Base-by-base conservation (phyloP, 805 yeast species). In the Candida glaebosa region DNA sequence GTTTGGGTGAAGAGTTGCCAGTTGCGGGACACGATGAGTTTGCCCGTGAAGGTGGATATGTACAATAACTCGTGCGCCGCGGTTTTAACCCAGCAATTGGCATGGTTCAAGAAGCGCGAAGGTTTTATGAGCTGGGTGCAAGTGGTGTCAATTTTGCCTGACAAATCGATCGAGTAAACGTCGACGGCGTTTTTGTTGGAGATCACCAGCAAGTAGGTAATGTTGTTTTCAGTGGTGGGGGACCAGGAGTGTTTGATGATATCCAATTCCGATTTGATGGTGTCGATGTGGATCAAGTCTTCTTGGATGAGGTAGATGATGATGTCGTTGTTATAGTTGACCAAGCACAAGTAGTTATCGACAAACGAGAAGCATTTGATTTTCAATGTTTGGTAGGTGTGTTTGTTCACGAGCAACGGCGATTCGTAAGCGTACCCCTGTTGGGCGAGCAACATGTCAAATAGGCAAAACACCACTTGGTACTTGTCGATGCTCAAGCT, bases 341-440 rank as follows among this genome's bases (percentile, higher is more conserved):
- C 32, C 8, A 46, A 19, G 2, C 44, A 40, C 9, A 46, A 15
- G 3, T 34, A 19, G 9, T 31, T 18, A 8, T 10, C 22, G 9
- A 39, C 42, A 38, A 68, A 61, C 18, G 50, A 49, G 37, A 69
- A 69, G 33, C 46, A 47, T 28, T 54, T 54, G 16, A 67, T 49
- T 30, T 53, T 58, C 10, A 68, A 45, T 10, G 53, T 43, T 36
- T 41, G 37, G 37, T 32, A 56, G 31, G 62, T 60, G 2, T 47
- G 40, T 3, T 53, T 48, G 9, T 50, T 50, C 4, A 60, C 46
- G 5, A 44, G 22, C 12, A 61, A 46, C 18, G 57, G 58, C 2
- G 46, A 36, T 4, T 41, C 49, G n/a, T 44, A 43, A 4, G 47
- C 41, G 16, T 62, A 41, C 12, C 45, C 43, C 36, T 60, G 48